Percentiles rank a stretch among this genome's conserved stretches.
These are phyloP conservation scores for Penicillium sp. DNA, from an alignment of 2,329 filamentous ascomycete genomes.

Conservation along the genomic window DNA sequence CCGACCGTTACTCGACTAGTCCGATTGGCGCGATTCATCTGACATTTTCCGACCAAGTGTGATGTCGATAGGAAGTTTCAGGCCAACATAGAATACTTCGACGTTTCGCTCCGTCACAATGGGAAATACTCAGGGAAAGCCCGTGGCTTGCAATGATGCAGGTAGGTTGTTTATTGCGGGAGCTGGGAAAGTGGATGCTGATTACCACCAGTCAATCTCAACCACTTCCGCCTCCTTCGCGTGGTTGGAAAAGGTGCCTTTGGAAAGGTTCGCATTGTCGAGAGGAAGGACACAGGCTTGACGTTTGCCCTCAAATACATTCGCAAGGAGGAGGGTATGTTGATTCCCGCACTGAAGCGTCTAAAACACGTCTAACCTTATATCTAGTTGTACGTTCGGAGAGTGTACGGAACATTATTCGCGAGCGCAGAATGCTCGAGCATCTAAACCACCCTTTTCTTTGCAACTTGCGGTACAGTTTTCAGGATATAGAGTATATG, in stretches of 20 bases:
- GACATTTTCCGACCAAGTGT: conserved; percentile 8
- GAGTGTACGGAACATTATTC: conserved; percentile 96
- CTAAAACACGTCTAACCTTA: conserved; percentile 3
- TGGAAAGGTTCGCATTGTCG: conserved; percentile 97
- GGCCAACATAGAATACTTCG: conserved; percentile 17
- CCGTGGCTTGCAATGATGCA: conserved; percentile 87
- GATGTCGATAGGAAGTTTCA: conserved; percentile 24
- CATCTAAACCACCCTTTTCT: conserved; percentile 97
- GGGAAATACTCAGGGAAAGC: conserved; percentile 95
- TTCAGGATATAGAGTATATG: conserved; percentile 99
- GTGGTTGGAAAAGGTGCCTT: conserved; percentile 98
- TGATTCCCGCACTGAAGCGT: not conserved
- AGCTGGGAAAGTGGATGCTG: conserved; percentile 7
- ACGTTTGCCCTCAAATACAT: conserved; percentile 98
- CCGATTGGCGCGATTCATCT: not conserved
- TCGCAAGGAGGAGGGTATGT: conserved; percentile 83
- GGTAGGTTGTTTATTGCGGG: conserved; percentile 53
- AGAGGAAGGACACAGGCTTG: conserved; percentile 88
- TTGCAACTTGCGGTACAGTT: conserved; percentile 97
- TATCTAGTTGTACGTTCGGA: conserved; percentile 84
- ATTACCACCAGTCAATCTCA: conserved; percentile 70
- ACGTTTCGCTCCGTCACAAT: conserved; percentile 47
- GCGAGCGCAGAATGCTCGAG: conserved; percentile 95
- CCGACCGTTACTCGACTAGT: not conserved
- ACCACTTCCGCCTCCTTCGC: conserved; percentile 90